Evolutionary conservation across 1,139 yeast genomes (phyloP), one percentile per base, ranked within the genome.

Genomic region (Yamadazyma sp.): DNA sequence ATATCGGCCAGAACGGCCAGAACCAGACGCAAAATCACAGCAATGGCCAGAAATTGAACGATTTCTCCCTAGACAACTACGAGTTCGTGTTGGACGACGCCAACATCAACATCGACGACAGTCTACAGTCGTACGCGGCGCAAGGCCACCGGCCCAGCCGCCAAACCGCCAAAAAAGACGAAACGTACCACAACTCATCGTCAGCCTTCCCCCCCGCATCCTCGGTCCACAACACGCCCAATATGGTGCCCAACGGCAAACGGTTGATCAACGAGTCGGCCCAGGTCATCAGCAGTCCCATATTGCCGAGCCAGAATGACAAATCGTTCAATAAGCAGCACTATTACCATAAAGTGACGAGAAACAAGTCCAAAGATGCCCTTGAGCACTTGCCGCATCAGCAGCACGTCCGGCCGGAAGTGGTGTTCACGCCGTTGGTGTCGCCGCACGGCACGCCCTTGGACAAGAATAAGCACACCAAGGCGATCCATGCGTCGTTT

Each of bases 401-500:
- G 40, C 66, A 56, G 32, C 70, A 67, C 42, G 64, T 72, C 1
- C 54, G 72, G 24, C 76, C 77, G 0, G 76, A 70, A 40, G 73
- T 73, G 8, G 74, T 76, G 4, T 83, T 80, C 57, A 85, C 94
- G 0, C 94, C 95, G 0, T 65, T 86, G 37, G 77, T 84, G 10
- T 82, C 89, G 2, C 95, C 95, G 0, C 84, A 85, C 3, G 81
- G 76, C 17, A 79, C 86, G 1, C 89, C 90, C 0, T 53, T 76
- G 48, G 88, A 81, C 21, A 23, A 56, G n/a, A 41, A 35, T 9
- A 36, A 44, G 25, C 36, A 42, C 28, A 10, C 44, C 7, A 53
- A 59, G 9, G 69, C 73, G 1, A 57, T 61, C 8, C 65, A 57
- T 37, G 54, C 68, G 23, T 48, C 67, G 41, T 61, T 71, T 52